A percentile compares a stretch with the other conserved stretches of the same genome.
These are phyloP conservation scores for Fraxinus excelsior DNA, from an alignment of 257 asterid genomes.

Conservation along the genomic window DNA sequence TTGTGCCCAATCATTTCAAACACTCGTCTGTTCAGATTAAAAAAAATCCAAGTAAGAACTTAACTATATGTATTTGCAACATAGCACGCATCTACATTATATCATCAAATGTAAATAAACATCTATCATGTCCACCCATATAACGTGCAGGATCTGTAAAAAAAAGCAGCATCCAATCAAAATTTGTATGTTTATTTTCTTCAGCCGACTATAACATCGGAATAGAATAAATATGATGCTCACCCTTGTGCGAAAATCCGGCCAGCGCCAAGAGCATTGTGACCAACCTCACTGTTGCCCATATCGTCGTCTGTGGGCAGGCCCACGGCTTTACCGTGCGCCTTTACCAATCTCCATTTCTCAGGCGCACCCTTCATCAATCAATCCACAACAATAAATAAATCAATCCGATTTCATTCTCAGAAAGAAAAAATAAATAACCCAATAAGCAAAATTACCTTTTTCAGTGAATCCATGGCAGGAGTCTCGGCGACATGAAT, in stretches of 20 bases:
- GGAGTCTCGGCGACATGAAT: slow-evolving; percentile 95
- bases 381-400: slow-evolving; percentile 15
- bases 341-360: slow-evolving; percentile 91
- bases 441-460: slow-evolving; percentile 37
- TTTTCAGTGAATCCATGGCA: slow-evolving; percentile 91
- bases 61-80: neutral
- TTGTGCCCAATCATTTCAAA: slow-evolving; percentile 2
- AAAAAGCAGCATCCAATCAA: neutral
- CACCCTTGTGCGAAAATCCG: slow-evolving; percentile 97
- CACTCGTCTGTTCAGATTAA: neutral
- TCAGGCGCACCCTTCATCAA: slow-evolving; percentile 87
- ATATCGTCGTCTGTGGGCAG: slow-evolving; percentile 96
- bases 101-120: neutral
- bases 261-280: slow-evolving; percentile 99
- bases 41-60: neutral
- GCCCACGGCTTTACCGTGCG: slow-evolving; percentile 96
- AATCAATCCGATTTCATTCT: slow-evolving; percentile 9
- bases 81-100: neutral
- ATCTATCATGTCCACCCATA: neutral
- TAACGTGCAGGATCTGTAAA: neutral
- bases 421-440: neutral
- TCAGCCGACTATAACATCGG: neutral
- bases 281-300: slow-evolving; percentile 99
- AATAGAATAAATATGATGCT: slow-evolving; percentile 20
- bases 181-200: neutral